Conservation (phyloP, 148 eudicot species). For the Amaranthus hypochondriacus region DNA sequence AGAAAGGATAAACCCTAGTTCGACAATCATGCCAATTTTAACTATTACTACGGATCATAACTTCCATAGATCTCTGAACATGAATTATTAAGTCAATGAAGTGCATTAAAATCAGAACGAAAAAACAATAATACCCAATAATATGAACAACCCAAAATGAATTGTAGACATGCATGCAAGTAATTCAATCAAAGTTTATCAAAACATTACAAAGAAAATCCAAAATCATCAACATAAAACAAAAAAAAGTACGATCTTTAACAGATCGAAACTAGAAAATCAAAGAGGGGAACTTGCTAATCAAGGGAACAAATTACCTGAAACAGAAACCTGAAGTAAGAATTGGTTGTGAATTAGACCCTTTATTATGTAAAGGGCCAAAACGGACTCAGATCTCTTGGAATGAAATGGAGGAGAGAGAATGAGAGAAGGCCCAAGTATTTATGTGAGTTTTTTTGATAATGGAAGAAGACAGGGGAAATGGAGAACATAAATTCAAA, state of each 20-base stretch:
- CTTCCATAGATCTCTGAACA: slow-evolving; percentile 14
- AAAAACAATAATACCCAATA: too few species aligned
- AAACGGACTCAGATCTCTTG: neutral
- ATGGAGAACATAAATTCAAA: too few species aligned
- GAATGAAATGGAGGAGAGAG: slow-evolving; percentile 18
- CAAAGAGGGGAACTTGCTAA: too few species aligned
- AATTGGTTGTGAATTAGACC: neutral
- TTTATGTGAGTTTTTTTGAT: too few species aligned
- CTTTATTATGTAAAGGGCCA: too few species aligned
- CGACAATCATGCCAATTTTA: neutral
- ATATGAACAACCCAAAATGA: too few species aligned
- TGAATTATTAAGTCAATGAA: neutral
- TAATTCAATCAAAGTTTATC: slow-evolving; percentile 8
- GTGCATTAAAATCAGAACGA: neutral
- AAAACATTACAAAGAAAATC: neutral
- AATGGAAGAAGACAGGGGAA: too few species aligned
- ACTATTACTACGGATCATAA: neutral
- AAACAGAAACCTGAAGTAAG: slow-evolving; percentile 15
- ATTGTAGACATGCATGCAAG: slow-evolving; percentile 14
- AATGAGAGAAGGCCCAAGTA: too few species aligned
- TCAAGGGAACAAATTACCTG: neutral
- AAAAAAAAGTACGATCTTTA: neutral
- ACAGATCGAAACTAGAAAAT: slow-evolving; percentile 3
- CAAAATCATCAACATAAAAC: slow-evolving; percentile 1
- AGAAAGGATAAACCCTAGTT: neutral